Evolutionary conservation across 164 flowering plant species (phyloP).

Genomic region (Vitis labrusca): DNA sequence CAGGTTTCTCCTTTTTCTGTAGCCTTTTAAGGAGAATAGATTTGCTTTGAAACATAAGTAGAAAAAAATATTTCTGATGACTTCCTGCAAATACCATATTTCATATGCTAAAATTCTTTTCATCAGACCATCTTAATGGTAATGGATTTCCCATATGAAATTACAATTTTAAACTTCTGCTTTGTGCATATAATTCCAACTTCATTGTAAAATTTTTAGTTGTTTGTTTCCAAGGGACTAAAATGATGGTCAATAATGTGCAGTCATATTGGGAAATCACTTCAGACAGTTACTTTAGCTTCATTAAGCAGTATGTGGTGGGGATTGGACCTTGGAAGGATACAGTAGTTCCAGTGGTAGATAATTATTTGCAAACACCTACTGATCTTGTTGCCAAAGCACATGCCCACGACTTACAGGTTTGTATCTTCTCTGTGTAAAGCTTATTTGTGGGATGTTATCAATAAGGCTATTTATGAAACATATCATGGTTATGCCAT

Average conservation of each 20-base stretch:
- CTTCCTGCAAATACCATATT: background rate
- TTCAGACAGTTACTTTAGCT: constrained; percentile 73
- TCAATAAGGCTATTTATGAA: background rate
- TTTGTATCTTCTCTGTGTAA: constrained; percentile 13
- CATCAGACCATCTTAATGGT: background rate
- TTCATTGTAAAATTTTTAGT: background rate
- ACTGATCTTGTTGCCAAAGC: constrained; percentile 92
- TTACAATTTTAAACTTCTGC: no score
- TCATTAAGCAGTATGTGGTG: constrained; percentile 79
- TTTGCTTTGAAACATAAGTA: no score
- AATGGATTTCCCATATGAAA: background rate
- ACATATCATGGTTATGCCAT: background rate
- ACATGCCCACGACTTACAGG: constrained; percentile 86
- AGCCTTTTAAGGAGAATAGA: no score
- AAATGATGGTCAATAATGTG: constrained; percentile 13
- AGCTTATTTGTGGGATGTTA: background rate
- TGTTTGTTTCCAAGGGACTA: constrained; percentile 5
- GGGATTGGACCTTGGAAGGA: constrained; percentile 99
- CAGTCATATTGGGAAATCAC: constrained; percentile 92
- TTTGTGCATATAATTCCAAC: background rate
- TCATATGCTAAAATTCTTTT: background rate
- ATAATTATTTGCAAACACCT: constrained; percentile 59
- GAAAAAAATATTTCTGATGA: no score
- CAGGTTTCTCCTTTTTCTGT: constrained; percentile 52
- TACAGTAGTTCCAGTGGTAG: constrained; percentile 61